Evolutionary conservation across 1,284 basidiomycete species (phyloP), one percentile per base, ranked within the genome.

Genomic region (Pseudozyma sp.): DNA sequence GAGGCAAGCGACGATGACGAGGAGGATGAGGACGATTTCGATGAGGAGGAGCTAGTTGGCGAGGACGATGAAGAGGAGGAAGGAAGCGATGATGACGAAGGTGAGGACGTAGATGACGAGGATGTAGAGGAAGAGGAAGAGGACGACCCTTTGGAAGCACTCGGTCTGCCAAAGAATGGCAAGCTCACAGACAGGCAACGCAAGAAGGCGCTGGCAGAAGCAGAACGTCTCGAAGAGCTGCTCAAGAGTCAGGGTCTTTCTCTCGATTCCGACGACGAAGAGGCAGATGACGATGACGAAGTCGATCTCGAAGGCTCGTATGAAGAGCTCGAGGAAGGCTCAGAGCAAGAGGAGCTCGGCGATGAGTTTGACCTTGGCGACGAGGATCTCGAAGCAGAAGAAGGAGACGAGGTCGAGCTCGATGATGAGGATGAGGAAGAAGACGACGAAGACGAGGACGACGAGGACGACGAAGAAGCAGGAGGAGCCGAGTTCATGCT

Each of bases 401-500:
- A 72, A 16, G 64, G 50, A 17, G 73, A 65, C 17, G 70, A 74
- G 46, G 71, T 71, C n/a, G 68, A 59, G 44, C 52, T 55, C 35
- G 68, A 70, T 34, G 62, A 57, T 4, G 63, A 65, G 16, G 39
- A 42, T n/a, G 39, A 42, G 7, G 39, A 42, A 7, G 16, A 42
- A 16, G 43, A 44, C 8, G 17, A 44, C 3, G 68, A 85, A 7
- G 89, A 89, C 65, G 64, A 67, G 0, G 60, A 61, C 4, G 59
- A 65, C 4, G 71, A 68, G 3, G 63, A 59, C 8, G 67, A 62
- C 17, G 66, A 58, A 16, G 67, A 54, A 33, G 53, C 29, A 13
- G 88, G 88, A 45, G 89, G 89, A 17, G 87, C 86, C 17, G 88
- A 86, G 17, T 92, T 92, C 86, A 89, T 88, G 50, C 86, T 97